Percentiles rank a stretch among this genome's conserved stretches.
Conservation (phyloP, 2,329 filamentous ascomycete species). For the Aspergillus carbonarius region DNA sequence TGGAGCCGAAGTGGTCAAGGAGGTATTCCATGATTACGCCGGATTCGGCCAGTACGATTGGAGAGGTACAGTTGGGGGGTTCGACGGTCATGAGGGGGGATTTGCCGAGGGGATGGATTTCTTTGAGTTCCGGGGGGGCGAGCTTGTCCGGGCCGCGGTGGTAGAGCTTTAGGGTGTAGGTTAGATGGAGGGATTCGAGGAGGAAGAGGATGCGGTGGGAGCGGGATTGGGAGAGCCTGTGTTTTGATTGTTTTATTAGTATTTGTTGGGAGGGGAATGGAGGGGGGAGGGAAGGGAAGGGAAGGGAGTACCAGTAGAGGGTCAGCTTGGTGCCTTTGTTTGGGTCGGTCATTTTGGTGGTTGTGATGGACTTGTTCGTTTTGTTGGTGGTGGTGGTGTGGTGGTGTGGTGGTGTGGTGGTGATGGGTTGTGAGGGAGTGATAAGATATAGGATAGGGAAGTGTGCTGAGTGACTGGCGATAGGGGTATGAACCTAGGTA, state of each 20-base stretch:
- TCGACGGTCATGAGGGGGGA: slow-evolving; percentile 74
- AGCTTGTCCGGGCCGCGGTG: slow-evolving; percentile 64
- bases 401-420: not conserved
- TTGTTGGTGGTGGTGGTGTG: no score
- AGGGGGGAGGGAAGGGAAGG: no score
- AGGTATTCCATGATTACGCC: slow-evolving; percentile 81
- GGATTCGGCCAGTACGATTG: slow-evolving; percentile 74
- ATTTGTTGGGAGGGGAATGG: not conserved
- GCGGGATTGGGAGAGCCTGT: slow-evolving; percentile 79
- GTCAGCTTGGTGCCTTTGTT: slow-evolving; percentile 54
- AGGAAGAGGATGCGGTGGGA: slow-evolving; percentile 83
- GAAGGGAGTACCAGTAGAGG: slow-evolving; percentile 58
- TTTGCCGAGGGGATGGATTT: slow-evolving; percentile 83
- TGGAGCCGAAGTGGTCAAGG: slow-evolving; percentile 62
- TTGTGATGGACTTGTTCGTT: not conserved
- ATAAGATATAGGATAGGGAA: not conserved
- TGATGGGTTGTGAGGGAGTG: not conserved
- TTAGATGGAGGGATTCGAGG: slow-evolving; percentile 74
- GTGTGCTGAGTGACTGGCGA: not conserved
- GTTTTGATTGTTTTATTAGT: slow-evolving; percentile 1
- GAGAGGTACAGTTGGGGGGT: slow-evolving; percentile 42
- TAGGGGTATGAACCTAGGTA: not conserved
- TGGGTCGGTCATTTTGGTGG: slow-evolving; percentile 18
- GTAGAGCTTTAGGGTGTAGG: slow-evolving; percentile 78
- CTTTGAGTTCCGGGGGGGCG: slow-evolving; percentile 73